These are phyloP conservation scores for Lactarius evosmus DNA, from an alignment of 768 basidiomycete species.

Conservation along the genomic window DNA sequence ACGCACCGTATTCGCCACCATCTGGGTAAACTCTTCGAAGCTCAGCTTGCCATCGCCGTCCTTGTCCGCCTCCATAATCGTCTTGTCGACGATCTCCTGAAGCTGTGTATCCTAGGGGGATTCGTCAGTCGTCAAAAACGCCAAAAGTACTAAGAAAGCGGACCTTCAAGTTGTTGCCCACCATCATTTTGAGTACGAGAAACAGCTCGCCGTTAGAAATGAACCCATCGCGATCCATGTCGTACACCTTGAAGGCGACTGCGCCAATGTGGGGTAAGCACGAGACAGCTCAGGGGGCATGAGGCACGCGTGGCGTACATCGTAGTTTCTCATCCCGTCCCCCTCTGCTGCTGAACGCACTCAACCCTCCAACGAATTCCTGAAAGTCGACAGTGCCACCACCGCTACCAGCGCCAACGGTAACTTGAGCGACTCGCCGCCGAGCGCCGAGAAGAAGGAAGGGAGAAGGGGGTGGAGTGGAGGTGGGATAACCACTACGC, in stretches of 20 bases:
- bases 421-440: slow-evolving; percentile 4
- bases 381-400: slow-evolving; percentile 99
- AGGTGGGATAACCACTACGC: slow-evolving; percentile 37
- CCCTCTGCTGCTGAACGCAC: slow-evolving; percentile 95
- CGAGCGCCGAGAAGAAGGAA: background rate
- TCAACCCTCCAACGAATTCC: slow-evolving; percentile 96
- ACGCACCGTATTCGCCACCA: slow-evolving; percentile 94
- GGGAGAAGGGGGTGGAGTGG: background rate
- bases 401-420: slow-evolving; percentile 54
- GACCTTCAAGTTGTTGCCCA: slow-evolving; percentile 97
- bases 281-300: background rate
- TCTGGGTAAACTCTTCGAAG: slow-evolving; percentile 95
- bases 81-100: slow-evolving; percentile 99
- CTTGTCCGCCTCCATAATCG: slow-evolving; percentile 99
- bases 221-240: slow-evolving; percentile 95
- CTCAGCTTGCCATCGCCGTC: slow-evolving; percentile 96
- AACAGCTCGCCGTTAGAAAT: slow-evolving; percentile 99
- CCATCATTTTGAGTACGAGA: slow-evolving; percentile 99
- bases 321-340: slow-evolving; percentile 94
- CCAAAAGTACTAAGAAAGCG: slow-evolving; percentile 13
- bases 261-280: slow-evolving; percentile 7
- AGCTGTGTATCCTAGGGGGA: slow-evolving; percentile 83
- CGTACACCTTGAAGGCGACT: slow-evolving; percentile 99
- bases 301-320: slow-evolving; percentile 55
- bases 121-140: background rate